These are phyloP conservation scores for Beauveria varroae DNA, from an alignment of 2,329 filamentous ascomycete species.

Conservation along the genomic window DNA sequence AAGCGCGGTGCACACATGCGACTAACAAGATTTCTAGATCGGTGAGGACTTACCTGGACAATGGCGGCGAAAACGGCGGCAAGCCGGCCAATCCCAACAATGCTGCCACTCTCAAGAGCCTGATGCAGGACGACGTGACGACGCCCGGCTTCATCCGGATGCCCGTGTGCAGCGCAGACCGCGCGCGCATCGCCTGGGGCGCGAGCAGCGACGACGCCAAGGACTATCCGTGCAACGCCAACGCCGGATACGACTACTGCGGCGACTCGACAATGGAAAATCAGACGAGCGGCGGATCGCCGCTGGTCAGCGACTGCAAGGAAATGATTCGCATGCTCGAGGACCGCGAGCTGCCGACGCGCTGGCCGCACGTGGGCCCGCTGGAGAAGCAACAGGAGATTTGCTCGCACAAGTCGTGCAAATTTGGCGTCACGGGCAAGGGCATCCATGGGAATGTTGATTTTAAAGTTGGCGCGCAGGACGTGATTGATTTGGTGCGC, in stretches of 20 bases:
- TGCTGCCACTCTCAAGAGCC: not conserved
- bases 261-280: constrained; percentile 25
- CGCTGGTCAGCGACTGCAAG: constrained; percentile 25
- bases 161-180: constrained; percentile 1
- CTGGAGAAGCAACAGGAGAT: constrained; percentile 19
- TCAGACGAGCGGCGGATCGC: constrained; percentile 26
- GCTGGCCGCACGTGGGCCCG: not conserved
- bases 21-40: not conserved
- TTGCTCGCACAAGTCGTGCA: constrained; percentile 21
- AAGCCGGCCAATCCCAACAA: not conserved
- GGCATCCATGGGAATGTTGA: constrained; percentile 20
- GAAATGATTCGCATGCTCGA: constrained; percentile 25
- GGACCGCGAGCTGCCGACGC: constrained; percentile 14
- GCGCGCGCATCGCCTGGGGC: not conserved
- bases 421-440: constrained; percentile 24
- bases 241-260: constrained; percentile 20
- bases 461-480: constrained; percentile 27
- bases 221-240: constrained; percentile 28
- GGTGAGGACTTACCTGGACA: not conserved
- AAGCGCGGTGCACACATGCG: not conserved
- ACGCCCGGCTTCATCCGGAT: constrained; percentile 5
- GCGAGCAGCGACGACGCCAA: constrained; percentile 7
- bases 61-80: not conserved
- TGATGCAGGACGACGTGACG: constrained; percentile 1
- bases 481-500: constrained; percentile 28